phyloP scores from a whole-genome alignment of 768 basidiomycete genomes.

The Hygrophoropsis aurantiaca region DNA sequence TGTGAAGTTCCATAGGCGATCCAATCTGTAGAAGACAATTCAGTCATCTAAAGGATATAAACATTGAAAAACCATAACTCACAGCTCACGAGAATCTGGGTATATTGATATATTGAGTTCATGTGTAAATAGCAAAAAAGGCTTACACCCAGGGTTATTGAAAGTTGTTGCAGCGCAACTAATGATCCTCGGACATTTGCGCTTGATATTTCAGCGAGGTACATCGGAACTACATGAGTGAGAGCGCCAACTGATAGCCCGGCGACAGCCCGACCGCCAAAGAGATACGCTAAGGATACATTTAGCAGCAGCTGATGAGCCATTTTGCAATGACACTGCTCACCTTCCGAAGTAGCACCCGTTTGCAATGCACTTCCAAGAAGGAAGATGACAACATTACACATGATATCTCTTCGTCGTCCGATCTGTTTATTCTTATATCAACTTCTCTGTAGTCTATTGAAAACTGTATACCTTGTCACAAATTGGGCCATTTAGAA shows the following conservation, averaged over 20 bases:
- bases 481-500: not conserved
- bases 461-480: not conserved
- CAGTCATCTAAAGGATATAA: too few relatives aligned
- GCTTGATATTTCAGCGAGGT: slow-evolving; percentile 3
- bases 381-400: slow-evolving; percentile 4
- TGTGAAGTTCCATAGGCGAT: slow-evolving; percentile 32
- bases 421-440: slow-evolving; percentile 1
- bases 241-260: slow-evolving; percentile 5
- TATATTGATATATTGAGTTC: not conserved
- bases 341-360: not conserved
- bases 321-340: not conserved
- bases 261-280: slow-evolving; percentile 2
- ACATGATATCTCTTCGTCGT: not conserved
- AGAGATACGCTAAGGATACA: not conserved
- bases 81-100: slow-evolving; percentile 33
- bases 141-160: slow-evolving; percentile 7
- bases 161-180: slow-evolving; percentile 4
- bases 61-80: slow-evolving; percentile 4
- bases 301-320: not conserved
- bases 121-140: not conserved
- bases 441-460: not conserved
- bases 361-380: slow-evolving; percentile 1
- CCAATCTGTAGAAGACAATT: slow-evolving; percentile 23
- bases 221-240: slow-evolving; percentile 4
- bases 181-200: slow-evolving; percentile 6